phyloP scores from a whole-genome alignment of 2,329 filamentous ascomycete species.

The Apiospora rasikravindrae region DNA sequence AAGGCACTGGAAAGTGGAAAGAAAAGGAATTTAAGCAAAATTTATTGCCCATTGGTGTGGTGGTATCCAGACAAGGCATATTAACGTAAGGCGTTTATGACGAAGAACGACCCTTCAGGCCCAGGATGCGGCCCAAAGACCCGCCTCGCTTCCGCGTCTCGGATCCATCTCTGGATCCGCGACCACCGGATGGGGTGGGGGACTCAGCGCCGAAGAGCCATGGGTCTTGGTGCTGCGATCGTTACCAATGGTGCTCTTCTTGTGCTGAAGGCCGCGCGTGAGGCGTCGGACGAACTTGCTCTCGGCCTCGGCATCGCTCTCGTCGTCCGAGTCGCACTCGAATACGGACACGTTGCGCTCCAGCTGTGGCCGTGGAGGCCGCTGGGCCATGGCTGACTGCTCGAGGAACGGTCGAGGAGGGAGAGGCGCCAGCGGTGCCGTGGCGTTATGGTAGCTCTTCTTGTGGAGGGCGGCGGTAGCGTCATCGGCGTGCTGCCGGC shows the following conservation, averaged over 20 bases:
- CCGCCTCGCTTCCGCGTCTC: constrained; percentile 34
- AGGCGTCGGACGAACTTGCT: constrained; percentile 42
- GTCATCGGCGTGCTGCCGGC: constrained; percentile 8
- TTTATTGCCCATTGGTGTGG: not conserved
- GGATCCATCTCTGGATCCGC: constrained; percentile 10
- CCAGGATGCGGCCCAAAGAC: constrained; percentile 36
- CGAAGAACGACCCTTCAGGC: constrained; percentile 29
- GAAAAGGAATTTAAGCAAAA: not conserved
- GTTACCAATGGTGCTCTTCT: constrained; percentile 36
- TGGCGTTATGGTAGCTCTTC: constrained; percentile 25
- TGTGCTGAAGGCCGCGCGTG: constrained; percentile 48
- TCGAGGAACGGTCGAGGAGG: constrained; percentile 4
- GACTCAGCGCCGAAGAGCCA: constrained; percentile 20
- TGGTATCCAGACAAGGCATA: not conserved
- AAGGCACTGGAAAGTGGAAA: not conserved
- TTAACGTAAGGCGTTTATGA: not conserved
- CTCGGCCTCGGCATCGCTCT: constrained; percentile 34
- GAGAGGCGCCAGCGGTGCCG: constrained; percentile 29
- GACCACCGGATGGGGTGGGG: constrained; percentile 9
- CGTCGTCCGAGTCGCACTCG: constrained; percentile 53
- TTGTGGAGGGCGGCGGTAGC: constrained; percentile 16
- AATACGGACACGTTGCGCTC: constrained; percentile 50
- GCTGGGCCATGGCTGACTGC: constrained; percentile 28
- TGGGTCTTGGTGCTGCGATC: constrained; percentile 2
- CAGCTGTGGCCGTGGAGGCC: constrained; percentile 29